Evolutionary conservation across 2,329 filamentous ascomycete genomes (phyloP).

Genomic region (Calonectria honghensis): DNA sequence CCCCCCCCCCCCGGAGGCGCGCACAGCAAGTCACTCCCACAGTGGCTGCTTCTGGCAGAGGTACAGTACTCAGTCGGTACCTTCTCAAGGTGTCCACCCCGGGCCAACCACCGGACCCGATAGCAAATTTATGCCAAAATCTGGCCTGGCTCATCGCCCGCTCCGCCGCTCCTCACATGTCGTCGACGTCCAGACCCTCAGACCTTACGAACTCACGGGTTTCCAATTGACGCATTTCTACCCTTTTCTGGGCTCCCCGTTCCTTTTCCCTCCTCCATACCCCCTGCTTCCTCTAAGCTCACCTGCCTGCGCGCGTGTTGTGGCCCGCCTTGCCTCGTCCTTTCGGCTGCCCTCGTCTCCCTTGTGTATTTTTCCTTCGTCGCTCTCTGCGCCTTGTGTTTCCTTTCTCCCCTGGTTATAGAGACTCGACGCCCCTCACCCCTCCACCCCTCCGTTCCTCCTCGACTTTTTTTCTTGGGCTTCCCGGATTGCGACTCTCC

Average conservation of each 20-base stretch:
- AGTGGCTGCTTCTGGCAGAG: constrained; percentile 24
- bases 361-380: constrained; percentile 40
- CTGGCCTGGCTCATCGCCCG: constrained; percentile 47
- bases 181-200: constrained; percentile 30
- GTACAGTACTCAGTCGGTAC: constrained; percentile 30
- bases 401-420: constrained; percentile 43
- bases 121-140: constrained; percentile 57
- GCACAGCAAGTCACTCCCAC: constrained; percentile 31
- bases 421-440: constrained; percentile 36
- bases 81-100: constrained; percentile 43
- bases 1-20: constrained; percentile 30
- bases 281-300: constrained; percentile 33
- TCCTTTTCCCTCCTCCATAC: constrained; percentile 38
- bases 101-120: constrained; percentile 55
- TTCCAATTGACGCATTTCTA: constrained; percentile 56
- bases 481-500: constrained; percentile 35
- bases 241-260: constrained; percentile 41
- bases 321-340: constrained; percentile 34
- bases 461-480: constrained; percentile 39
- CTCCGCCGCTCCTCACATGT: constrained; percentile 40
- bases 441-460: constrained; percentile 32
- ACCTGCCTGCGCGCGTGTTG: constrained; percentile 20
- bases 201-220: constrained; percentile 42
- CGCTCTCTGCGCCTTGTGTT: constrained; percentile 39
- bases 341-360: constrained; percentile 29